These are phyloP conservation scores for Stenocarpella maydis DNA, from an alignment of 2,329 filamentous ascomycete genomes.

Conservation along the genomic window DNA sequence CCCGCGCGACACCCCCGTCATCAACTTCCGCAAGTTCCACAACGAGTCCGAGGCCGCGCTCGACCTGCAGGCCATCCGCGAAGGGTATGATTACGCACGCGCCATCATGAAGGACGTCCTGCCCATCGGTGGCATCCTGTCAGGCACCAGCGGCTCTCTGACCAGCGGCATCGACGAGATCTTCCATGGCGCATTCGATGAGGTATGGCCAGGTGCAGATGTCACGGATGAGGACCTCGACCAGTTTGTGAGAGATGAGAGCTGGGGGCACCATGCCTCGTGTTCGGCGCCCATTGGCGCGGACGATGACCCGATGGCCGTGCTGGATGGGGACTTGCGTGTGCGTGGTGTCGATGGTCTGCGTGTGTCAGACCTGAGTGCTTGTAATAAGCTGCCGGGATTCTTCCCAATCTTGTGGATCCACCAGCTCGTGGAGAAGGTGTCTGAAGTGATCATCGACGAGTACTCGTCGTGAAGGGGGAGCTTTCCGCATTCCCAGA, in stretches of 20 bases:
- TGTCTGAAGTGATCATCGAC: slow-evolving; percentile 11
- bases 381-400: slow-evolving; percentile 24
- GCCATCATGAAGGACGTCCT: slow-evolving; percentile 19
- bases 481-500: neutral
- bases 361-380: slow-evolving; percentile 13
- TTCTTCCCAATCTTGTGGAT: slow-evolving; percentile 24
- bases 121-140: slow-evolving; percentile 9
- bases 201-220: slow-evolving; percentile 13
- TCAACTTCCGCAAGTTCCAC: slow-evolving; percentile 65
- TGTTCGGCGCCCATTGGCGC: slow-evolving; percentile 24
- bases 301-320: slow-evolving; percentile 19
- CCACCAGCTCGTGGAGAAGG: slow-evolving; percentile 28
- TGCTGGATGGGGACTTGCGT: slow-evolving; percentile 20
- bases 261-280: slow-evolving; percentile 25
- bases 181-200: slow-evolving; percentile 20
- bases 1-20: slow-evolving; percentile 37
- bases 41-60: slow-evolving; percentile 35
- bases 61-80: slow-evolving; percentile 58
- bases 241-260: slow-evolving; percentile 23
- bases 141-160: neutral
- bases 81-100: slow-evolving; percentile 23
- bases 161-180: slow-evolving; percentile 17
- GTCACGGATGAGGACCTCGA: slow-evolving; percentile 12
- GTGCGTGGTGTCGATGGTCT: slow-evolving; percentile 22
- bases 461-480: slow-evolving; percentile 10